A percentile compares a stretch with the other conserved stretches of the same genome.
phyloP scores from a whole-genome alignment of 805 yeast species.

The Zygoascus tannicola region DNA sequence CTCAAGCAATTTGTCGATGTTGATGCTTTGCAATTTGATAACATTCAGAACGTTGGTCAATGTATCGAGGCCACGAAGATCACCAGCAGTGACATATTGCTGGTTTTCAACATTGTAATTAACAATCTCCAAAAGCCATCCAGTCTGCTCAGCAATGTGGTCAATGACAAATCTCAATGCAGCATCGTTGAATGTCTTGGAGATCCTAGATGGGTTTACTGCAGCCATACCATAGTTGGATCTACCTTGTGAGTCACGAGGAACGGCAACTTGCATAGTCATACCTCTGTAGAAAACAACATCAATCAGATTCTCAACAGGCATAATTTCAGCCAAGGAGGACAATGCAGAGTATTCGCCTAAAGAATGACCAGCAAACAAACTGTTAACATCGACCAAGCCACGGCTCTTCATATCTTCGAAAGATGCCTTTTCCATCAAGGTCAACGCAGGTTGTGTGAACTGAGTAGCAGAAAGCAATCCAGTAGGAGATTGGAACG shows the following conservation, averaged over 20 bases:
- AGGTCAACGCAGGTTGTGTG: slow-evolving; percentile 97
- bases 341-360: slow-evolving; percentile 99
- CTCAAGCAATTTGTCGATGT: slow-evolving; percentile 78
- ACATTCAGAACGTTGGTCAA: slow-evolving; percentile 88
- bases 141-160: slow-evolving; percentile 71
- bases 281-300: slow-evolving; percentile 99
- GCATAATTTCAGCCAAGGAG: slow-evolving; percentile 97
- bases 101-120: slow-evolving; percentile 97
- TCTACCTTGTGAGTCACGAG: slow-evolving; percentile 90
- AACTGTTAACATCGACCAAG: slow-evolving; percentile 81
- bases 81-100: slow-evolving; percentile 99
- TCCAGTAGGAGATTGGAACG: slow-evolving; percentile 90
- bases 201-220: slow-evolving; percentile 90
- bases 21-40: slow-evolving; percentile 88
- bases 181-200: slow-evolving; percentile 80
- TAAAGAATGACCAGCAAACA: slow-evolving; percentile 98
- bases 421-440: slow-evolving; percentile 98
- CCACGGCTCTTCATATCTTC: slow-evolving; percentile 97
- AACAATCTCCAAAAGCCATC: slow-evolving; percentile 95
- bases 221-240: slow-evolving; percentile 99
- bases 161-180: slow-evolving; percentile 92
- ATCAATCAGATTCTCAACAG: slow-evolving; percentile 92
- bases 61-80: slow-evolving; percentile 87
- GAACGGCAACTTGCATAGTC: slow-evolving; percentile 99
- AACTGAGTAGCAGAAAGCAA: slow-evolving; percentile 95